Percentiles rank a stretch among this genome's conserved stretches.
phyloP scores from a whole-genome alignment of 148 eudicot species.

The Heliamphora exappendiculata region DNA sequence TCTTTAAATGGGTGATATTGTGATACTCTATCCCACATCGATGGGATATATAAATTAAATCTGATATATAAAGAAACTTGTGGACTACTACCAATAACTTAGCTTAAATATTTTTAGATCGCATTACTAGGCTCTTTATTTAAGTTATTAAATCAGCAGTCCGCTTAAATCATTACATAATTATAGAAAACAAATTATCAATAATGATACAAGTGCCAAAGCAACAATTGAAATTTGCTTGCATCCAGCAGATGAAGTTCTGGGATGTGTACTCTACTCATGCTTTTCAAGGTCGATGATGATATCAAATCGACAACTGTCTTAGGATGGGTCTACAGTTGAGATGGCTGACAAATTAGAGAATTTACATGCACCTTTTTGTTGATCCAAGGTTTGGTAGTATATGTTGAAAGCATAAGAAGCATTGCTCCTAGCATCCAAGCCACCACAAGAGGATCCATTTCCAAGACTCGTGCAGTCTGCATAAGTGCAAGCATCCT shows the following conservation, averaged over 20 bases:
- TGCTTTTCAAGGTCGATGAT: slow-evolving; percentile 61
- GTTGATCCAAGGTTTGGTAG: slow-evolving; percentile 75
- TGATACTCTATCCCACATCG: too few species aligned
- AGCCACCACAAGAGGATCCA: slow-evolving; percentile 61
- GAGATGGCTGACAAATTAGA: slow-evolving; percentile 47
- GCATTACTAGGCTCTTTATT: too few species aligned
- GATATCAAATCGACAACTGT: slow-evolving; percentile 56
- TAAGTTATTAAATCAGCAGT: too few species aligned
- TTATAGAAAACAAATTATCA: not conserved
- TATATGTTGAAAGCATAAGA: slow-evolving; percentile 85
- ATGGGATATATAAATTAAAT: too few species aligned
- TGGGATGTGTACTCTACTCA: slow-evolving; percentile 16
- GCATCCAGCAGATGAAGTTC: slow-evolving; percentile 2
- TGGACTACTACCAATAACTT: too few species aligned
- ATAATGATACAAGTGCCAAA: not conserved
- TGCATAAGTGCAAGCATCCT: slow-evolving; percentile 63
- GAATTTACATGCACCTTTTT: slow-evolving; percentile 50
- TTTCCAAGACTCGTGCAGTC: slow-evolving; percentile 83
- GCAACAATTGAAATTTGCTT: not conserved
- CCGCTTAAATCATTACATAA: too few species aligned
- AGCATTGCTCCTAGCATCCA: slow-evolving; percentile 64
- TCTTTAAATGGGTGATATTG: too few species aligned
- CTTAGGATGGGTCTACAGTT: slow-evolving; percentile 55
- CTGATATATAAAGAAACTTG: too few species aligned
- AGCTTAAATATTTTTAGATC: too few species aligned